phyloP scores from a whole-genome alignment of 129 eudicot genomes.

The Flaveria sonorensis region DNA sequence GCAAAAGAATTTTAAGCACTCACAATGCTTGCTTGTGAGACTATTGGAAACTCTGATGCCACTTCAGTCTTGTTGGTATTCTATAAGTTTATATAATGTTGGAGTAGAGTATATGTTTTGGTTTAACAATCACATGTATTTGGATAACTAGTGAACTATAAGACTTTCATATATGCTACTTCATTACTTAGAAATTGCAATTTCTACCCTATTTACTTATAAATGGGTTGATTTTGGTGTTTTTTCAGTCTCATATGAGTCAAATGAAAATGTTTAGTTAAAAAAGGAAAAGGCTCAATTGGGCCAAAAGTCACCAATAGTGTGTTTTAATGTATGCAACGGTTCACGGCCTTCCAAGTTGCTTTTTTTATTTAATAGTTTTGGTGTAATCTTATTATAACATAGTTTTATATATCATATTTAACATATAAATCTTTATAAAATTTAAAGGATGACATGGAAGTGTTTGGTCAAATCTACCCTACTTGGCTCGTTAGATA shows the following conservation, averaged over 20 bases:
- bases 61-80: background rate
- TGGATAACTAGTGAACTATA: constrained; percentile 6
- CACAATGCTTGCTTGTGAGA: constrained; percentile 6
- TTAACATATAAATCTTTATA: background rate
- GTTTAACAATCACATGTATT: background rate
- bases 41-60: background rate
- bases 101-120: background rate
- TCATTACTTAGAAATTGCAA: background rate
- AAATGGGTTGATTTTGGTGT: background rate
- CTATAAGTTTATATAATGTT: background rate
- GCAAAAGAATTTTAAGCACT: background rate
- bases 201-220: background rate
- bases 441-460: background rate
- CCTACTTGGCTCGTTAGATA: background rate
- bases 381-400: background rate
- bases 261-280: background rate
- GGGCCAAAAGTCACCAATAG: background rate
- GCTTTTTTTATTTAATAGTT: background rate
- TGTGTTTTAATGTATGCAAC: background rate
- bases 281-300: background rate
- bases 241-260: background rate
- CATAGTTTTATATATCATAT: background rate
- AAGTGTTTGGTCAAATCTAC: background rate
- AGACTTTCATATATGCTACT: background rate
- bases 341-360: background rate